phyloP scores from a whole-genome alignment of 306 rosid genomes.

The Aeschynomene evenia region DNA sequence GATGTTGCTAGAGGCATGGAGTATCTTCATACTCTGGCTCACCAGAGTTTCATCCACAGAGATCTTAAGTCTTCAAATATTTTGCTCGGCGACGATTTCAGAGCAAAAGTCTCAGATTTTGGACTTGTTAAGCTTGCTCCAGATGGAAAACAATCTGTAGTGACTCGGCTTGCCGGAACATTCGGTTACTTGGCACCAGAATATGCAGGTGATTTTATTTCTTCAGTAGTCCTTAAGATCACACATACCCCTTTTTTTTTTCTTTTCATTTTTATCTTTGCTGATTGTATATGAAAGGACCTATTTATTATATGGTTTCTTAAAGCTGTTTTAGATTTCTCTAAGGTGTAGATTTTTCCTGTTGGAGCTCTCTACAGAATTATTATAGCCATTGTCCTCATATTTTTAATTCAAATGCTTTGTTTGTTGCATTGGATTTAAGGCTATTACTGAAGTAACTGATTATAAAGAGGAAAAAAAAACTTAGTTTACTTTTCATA shows the following conservation, averaged over 20 bases:
- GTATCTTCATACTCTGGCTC: conserved; percentile 74
- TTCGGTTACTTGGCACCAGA: conserved; percentile 92
- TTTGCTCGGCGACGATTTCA: conserved; percentile 74
- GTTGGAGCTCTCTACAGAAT: neutral
- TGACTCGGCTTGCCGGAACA: conserved; percentile 86
- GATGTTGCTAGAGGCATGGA: conserved; percentile 88
- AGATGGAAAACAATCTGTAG: conserved; percentile 74
- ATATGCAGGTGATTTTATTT: conserved; percentile 62
- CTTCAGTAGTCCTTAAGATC: neutral
- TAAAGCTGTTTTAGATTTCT: conserved; percentile 1
- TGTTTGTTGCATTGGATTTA: neutral
- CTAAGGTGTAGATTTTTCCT: neutral
- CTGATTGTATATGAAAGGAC: neutral
- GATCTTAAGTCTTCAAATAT: conserved; percentile 85
- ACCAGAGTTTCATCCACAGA: conserved; percentile 80
- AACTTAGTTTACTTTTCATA: neutral
- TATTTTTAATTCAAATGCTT: neutral
- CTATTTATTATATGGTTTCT: neutral
- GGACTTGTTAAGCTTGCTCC: conserved; percentile 94
- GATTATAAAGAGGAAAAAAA: neutral
- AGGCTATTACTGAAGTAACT: neutral
- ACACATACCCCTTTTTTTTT: neutral
- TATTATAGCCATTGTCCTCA: neutral
- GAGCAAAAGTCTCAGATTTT: conserved; percentile 81
- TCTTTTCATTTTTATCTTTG: neutral